A percentile compares a stretch with the other conserved stretches of the same genome.
phyloP scores from a whole-genome alignment of 2,329 filamentous ascomycete species.

The Tolypocladium amazonense region DNA sequence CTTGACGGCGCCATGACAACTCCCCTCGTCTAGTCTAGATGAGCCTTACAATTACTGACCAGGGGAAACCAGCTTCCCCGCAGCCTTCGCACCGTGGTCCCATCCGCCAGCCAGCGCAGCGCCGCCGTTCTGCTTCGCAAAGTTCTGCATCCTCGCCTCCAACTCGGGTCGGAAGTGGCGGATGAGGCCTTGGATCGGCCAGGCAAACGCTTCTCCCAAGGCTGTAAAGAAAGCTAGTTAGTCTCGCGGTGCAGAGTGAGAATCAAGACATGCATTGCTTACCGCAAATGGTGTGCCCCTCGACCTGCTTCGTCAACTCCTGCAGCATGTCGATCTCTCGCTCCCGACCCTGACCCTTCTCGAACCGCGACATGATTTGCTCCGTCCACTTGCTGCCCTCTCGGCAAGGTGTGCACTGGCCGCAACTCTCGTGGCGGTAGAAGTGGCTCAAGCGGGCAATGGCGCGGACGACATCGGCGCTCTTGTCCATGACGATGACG shows the following conservation, averaged over 20 bases:
- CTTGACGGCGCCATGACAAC: slow-evolving; percentile 2
- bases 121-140: slow-evolving; percentile 62
- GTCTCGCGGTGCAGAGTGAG: neutral
- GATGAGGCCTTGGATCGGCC: slow-evolving; percentile 96
- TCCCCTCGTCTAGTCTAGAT: neutral
- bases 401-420: slow-evolving; percentile 98
- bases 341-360: slow-evolving; percentile 77
- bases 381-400: slow-evolving; percentile 99
- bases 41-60: slow-evolving; percentile 57
- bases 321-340: slow-evolving; percentile 99
- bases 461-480: slow-evolving; percentile 86
- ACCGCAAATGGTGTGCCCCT: slow-evolving; percentile 98
- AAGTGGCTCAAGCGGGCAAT: slow-evolving; percentile 91
- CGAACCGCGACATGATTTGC: slow-evolving; percentile 96
- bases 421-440: slow-evolving; percentile 97
- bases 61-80: slow-evolving; percentile 78
- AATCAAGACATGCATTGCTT: slow-evolving; percentile 20
- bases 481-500: slow-evolving; percentile 99
- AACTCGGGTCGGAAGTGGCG: slow-evolving; percentile 96
- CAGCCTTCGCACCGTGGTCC: slow-evolving; percentile 60
- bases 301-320: slow-evolving; percentile 98
- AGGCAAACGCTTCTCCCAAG: slow-evolving; percentile 94
- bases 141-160: slow-evolving; percentile 80
- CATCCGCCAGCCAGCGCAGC: slow-evolving; percentile 78
- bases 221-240: slow-evolving; percentile 32